A percentile compares a stretch with the other conserved stretches of the same genome.
Conservation (phyloP, 148 eudicot species). For the Rhododendron kiyosumense region DNA sequence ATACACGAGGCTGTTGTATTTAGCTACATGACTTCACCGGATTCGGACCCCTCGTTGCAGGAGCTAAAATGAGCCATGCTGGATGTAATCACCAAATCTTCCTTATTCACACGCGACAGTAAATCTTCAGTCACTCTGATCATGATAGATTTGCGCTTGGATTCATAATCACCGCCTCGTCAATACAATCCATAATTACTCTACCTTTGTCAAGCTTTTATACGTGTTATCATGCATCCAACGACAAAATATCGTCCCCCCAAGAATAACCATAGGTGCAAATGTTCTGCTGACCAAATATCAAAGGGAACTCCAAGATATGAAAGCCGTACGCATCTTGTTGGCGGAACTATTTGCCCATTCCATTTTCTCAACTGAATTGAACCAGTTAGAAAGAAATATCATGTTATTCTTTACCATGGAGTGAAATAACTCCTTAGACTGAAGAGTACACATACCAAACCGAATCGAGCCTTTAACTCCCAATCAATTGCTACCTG, state of each 20-base stretch:
- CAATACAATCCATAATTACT: neutral
- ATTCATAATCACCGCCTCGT: neutral
- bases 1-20: neutral
- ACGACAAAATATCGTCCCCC: neutral
- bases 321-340: neutral
- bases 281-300: neutral
- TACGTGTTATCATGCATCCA: neutral
- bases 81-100: neutral
- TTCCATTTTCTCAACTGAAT: neutral
- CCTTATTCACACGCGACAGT: neutral
- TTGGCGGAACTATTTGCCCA: neutral
- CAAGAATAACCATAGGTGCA: neutral
- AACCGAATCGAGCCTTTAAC: neutral
- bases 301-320: neutral
- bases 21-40: neutral
- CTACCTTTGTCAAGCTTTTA: neutral
- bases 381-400: neutral
- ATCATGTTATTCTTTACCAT: neutral
- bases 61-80: neutral
- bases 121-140: neutral
- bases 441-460: neutral
- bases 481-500: neutral
- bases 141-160: neutral
- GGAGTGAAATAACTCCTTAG: neutral
- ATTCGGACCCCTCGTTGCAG: neutral